phyloP scores from a whole-genome alignment of 139 green algal species.

The Tetradesmus obliquus region DNA sequence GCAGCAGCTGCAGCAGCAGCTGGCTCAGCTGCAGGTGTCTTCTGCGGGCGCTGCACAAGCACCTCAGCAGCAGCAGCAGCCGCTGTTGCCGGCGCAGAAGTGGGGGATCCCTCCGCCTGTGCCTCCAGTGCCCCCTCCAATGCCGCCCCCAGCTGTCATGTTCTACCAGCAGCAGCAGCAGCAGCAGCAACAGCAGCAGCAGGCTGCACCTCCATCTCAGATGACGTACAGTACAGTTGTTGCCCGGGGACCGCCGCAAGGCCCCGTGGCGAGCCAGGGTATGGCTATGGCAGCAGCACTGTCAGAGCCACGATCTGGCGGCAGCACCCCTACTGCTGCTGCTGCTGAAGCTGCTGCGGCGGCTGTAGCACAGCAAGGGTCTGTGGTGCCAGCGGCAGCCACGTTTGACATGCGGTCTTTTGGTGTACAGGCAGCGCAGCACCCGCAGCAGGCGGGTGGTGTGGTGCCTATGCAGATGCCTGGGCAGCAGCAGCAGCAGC shows the following conservation, averaged over 20 bases:
- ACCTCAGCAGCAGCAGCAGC: neutral
- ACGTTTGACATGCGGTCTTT: neutral
- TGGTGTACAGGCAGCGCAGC: neutral
- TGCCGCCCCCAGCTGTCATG: neutral
- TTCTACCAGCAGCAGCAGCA: neutral
- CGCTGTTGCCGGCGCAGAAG: neutral
- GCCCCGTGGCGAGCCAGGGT: neutral
- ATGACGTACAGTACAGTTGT: neutral
- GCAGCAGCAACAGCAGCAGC: neutral
- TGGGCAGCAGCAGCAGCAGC: neutral
- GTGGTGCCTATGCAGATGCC: neutral
- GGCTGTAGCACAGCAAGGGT: neutral
- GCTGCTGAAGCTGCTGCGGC: neutral
- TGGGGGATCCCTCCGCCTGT: neutral
- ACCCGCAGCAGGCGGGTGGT: neutral
- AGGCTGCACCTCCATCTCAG: neutral
- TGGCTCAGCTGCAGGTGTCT: neutral
- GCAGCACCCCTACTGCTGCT: neutral
- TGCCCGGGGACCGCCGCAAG: neutral
- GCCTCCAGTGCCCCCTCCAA: neutral
- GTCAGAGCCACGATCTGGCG: neutral
- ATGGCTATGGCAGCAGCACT: neutral
- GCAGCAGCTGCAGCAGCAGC: neutral
- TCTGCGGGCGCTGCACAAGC: neutral
- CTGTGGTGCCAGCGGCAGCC: too few species aligned